Conservation (phyloP, 1,284 basidiomycete species). For the Earliella scabrosa region DNA sequence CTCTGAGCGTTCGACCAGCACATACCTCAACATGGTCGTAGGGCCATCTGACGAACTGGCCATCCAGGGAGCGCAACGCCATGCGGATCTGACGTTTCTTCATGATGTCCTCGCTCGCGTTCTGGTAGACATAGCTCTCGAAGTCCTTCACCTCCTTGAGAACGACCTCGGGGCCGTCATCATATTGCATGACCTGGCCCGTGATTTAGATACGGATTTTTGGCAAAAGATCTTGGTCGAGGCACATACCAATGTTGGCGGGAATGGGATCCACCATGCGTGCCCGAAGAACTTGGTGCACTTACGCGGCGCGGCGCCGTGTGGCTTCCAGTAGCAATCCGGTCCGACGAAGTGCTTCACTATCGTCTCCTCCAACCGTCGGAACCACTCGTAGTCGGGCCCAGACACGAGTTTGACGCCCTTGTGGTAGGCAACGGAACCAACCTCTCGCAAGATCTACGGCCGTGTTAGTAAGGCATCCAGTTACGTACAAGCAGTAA, state of each 20-base stretch:
- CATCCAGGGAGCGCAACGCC: conserved; percentile 72
- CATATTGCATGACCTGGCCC: conserved; percentile 70
- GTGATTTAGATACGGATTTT: not conserved
- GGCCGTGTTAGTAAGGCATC: not conserved
- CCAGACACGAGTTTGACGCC: conserved; percentile 53
- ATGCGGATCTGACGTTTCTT: conserved; percentile 65
- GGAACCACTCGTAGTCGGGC: conserved; percentile 51
- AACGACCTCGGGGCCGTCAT: conserved; percentile 59
- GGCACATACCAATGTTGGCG: conserved; percentile 62
- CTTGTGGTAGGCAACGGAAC: conserved; percentile 53
- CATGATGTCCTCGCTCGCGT: conserved; percentile 54
- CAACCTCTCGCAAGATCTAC: conserved; percentile 74
- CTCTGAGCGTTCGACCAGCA: conserved; percentile 4
- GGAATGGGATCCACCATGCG: conserved; percentile 82
- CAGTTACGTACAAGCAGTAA: not conserved
- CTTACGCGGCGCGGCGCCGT: conserved; percentile 33
- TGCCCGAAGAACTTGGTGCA: conserved; percentile 69
- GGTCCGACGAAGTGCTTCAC: conserved; percentile 64
- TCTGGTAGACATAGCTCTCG: conserved; percentile 68
- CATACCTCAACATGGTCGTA: conserved; percentile 62
- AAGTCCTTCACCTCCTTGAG: conserved; percentile 57
- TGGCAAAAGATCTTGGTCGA: no score
- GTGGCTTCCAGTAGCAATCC: conserved; percentile 66
- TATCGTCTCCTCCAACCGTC: conserved; percentile 53
- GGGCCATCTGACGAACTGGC: conserved; percentile 67